phyloP scores from a whole-genome alignment of 2,329 filamentous ascomycete species.

The Amylocarpus encephaloides region DNA sequence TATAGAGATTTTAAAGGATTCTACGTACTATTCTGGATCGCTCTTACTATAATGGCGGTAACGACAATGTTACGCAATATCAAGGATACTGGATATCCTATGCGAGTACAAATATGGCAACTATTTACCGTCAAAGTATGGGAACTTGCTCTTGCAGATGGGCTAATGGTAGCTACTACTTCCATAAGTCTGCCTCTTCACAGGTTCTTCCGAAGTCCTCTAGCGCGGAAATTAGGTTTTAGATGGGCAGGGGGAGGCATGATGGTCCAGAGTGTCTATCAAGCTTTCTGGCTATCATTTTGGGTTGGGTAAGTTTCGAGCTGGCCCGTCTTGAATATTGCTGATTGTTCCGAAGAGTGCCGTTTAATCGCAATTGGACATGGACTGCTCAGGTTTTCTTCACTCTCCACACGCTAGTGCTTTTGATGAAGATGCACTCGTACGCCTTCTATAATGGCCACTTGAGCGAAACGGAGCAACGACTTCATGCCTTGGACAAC shows the following conservation, averaged over 20 bases:
- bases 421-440: conserved; percentile 99
- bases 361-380: conserved; percentile 82
- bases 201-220: conserved; percentile 51
- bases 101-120: conserved; percentile 81
- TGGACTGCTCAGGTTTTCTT: conserved; percentile 98
- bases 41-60: conserved; percentile 91
- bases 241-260: conserved; percentile 76
- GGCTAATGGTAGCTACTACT: conserved; percentile 76
- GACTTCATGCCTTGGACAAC: conserved; percentile 71
- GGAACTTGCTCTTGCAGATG: conserved; percentile 77
- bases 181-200: conserved; percentile 69
- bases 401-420: conserved; percentile 78
- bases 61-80: conserved; percentile 90
- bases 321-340: too few relatives aligned
- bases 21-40: conserved; percentile 98
- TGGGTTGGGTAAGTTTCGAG: conserved; percentile 60
- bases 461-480: conserved; percentile 77
- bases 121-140: conserved; percentile 84
- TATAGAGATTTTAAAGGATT: conserved; percentile 95
- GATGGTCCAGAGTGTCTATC: conserved; percentile 74
- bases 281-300: conserved; percentile 68
- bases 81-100: conserved; percentile 84
- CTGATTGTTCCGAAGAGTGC: conserved; percentile 44
- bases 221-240: conserved; percentile 44
- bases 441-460: conserved; percentile 98